Percentiles rank a stretch among this genome's conserved stretches.
phyloP scores from a whole-genome alignment of 2,329 filamentous ascomycete genomes.

The Fusarium sp. region DNA sequence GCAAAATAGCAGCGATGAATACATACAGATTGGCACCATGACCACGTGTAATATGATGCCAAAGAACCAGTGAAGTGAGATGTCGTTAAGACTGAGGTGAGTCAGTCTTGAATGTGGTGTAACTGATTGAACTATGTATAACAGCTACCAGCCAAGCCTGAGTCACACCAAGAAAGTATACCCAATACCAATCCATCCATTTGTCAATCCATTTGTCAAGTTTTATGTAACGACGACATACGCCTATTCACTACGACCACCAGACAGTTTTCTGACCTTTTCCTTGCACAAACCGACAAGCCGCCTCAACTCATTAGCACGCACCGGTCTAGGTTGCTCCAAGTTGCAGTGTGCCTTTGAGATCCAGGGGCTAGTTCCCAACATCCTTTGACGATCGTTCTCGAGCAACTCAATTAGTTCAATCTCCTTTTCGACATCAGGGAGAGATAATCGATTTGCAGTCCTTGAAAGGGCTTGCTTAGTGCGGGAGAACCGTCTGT shows the following conservation, averaged over 20 bases:
- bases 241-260: slow-evolving; percentile 35
- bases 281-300: slow-evolving; percentile 52
- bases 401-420: slow-evolving; percentile 8
- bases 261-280: slow-evolving; percentile 43
- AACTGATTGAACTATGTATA: slow-evolving; percentile 29
- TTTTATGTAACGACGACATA: slow-evolving; percentile 8
- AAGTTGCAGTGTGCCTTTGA: slow-evolving; percentile 51
- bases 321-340: slow-evolving; percentile 53
- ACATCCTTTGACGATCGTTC: slow-evolving; percentile 29
- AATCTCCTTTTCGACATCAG: slow-evolving; percentile 5
- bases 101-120: neutral
- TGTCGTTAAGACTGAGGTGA: neutral
- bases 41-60: neutral
- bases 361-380: slow-evolving; percentile 44
- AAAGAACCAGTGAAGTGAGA: neutral
- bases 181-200: slow-evolving; percentile 7
- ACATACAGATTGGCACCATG: slow-evolving; percentile 4
- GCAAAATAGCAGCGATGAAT: slow-evolving; percentile 15
- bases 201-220: neutral
- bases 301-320: slow-evolving; percentile 51
- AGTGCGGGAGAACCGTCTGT: slow-evolving; percentile 10
- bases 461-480: slow-evolving; percentile 5
- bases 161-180: slow-evolving; percentile 26
- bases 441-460: slow-evolving; percentile 19
- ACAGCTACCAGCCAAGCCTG: slow-evolving; percentile 22